Evolutionary conservation across 176 grass and related monocot species (phyloP).

Genomic region (Lolium rigidum): DNA sequence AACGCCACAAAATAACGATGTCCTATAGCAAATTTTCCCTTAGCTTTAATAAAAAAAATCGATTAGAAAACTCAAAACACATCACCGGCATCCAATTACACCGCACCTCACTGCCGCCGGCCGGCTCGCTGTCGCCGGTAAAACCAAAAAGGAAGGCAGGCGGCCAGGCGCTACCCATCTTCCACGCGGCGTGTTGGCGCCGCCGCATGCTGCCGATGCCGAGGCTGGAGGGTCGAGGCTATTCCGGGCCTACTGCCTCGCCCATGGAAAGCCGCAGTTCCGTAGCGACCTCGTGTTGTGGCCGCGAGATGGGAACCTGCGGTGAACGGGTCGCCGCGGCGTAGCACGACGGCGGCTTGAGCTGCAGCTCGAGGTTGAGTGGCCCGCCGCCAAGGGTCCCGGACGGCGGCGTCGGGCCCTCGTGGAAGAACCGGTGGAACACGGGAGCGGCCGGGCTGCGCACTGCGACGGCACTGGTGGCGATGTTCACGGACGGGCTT

Average conservation of each 20-base stretch:
- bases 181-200: no score
- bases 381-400: not conserved
- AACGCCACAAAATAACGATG: no score
- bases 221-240: not conserved
- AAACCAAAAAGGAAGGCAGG: not conserved
- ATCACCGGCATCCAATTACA: no score
- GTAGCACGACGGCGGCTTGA: conserved; percentile 51
- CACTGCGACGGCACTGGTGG: not conserved
- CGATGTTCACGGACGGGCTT: conserved; percentile 37
- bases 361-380: conserved; percentile 68
- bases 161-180: no score
- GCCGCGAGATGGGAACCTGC: not conserved
- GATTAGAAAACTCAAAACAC: no score
- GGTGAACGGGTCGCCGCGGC: not conserved
- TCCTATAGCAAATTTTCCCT: no score
- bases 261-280: conserved; percentile 66
- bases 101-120: not conserved
- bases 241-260: no score
- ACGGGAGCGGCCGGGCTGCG: conserved; percentile 4
- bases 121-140: not conserved
- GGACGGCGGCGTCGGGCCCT: conserved; percentile 19
- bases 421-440: conserved; percentile 12
- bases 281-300: conserved; percentile 2
- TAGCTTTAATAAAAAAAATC: no score
- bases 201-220: no score